Percentiles rank a stretch among this genome's conserved stretches.
Conservation (phyloP, 2,329 filamentous ascomycete species). For the Gaeumannomyces tritici region DNA sequence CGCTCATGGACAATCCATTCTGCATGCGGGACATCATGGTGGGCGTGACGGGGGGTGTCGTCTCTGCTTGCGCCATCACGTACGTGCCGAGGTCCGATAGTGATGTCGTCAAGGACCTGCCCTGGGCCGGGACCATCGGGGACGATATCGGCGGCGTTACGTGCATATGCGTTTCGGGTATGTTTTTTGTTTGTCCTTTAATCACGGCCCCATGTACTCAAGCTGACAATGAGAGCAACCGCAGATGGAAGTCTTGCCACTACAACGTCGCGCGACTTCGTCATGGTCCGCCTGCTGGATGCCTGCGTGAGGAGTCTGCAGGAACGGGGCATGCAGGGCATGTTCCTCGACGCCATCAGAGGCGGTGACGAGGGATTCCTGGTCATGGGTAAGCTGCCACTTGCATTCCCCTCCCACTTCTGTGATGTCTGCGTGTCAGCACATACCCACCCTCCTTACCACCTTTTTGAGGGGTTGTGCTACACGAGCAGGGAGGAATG, state of each 20-base stretch:
- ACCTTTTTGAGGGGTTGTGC: conserved; percentile 1
- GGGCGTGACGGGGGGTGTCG: conserved; percentile 34
- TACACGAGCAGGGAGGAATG: not conserved
- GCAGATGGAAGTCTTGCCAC: conserved; percentile 33
- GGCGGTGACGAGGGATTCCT: conserved; percentile 39
- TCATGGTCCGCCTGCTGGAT: conserved; percentile 44
- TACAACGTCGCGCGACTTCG: conserved; percentile 29
- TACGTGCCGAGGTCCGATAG: conserved; percentile 39
- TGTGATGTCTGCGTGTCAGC: not conserved
- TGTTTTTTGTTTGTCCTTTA: conserved; percentile 10
- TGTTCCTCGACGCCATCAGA: conserved; percentile 47
- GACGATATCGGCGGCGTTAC: conserved; percentile 45
- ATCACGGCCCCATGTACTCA: no score
- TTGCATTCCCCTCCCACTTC: not conserved
- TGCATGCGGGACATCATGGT: conserved; percentile 44
- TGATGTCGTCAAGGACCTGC: conserved; percentile 38
- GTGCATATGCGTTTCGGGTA: conserved; percentile 51
- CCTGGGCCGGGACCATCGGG: conserved; percentile 43
- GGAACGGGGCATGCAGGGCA: conserved; percentile 38
- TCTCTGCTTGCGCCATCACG: conserved; percentile 45
- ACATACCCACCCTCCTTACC: not conserved
- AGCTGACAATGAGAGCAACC: not conserved
- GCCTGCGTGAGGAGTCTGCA: conserved; percentile 37
- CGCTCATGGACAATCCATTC: conserved; percentile 34
- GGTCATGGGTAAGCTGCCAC: conserved; percentile 31